Base-by-base conservation (phyloP, 768 basidiomycete genomes). In the Xerocomus potaroensis region DNA sequence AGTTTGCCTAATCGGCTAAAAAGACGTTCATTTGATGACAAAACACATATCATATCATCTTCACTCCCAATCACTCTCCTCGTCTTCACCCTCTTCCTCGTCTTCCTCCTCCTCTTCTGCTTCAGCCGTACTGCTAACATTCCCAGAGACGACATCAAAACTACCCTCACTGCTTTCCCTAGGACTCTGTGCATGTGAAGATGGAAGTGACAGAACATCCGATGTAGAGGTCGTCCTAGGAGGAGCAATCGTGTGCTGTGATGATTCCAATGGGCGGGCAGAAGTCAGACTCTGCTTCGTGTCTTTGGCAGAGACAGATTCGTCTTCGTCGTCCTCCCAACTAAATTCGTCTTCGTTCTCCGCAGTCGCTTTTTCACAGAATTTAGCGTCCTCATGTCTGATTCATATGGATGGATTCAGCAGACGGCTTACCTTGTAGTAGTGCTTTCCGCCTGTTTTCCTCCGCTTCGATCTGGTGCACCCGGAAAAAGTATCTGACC, bases 301-400 rank as follows among this genome's bases (percentile, higher is more conserved):
- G 43, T 55, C 54, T 3, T 45, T 49, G 7, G 55, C 40, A 12
- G 64, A 43, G 11, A 41, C 47, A n/a, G 60, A 54, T 35, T 87
- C 85, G n/a, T 91, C 89, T n/a, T 93, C 91, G 41, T 84, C 81
- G 45, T 90, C 90, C 61, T 93, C 91, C 91, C 91, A 95, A 57
- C 80, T 87, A 66, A 95, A 92, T 48, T 90, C 85, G 27, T 94
- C 92, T 36, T 95, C 92, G 22, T 76, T 79, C 47, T 85, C 80
- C 8, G 72, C 65, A 4, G 81, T 72, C n/a, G 76, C 81, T 83
- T 51, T 47, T 41, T 49, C 41, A 30, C 35, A 34, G 36, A 10
- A 11, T 40, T 60, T 29, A 54, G 41, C 21, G 26, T 37, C 43
- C 21, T 14, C 22, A 35, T 24, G 33, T 42, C 27, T 18, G 22